phyloP scores from a whole-genome alignment of 2,329 filamentous ascomycete genomes.

The Chrysoporthe cubensis region DNA sequence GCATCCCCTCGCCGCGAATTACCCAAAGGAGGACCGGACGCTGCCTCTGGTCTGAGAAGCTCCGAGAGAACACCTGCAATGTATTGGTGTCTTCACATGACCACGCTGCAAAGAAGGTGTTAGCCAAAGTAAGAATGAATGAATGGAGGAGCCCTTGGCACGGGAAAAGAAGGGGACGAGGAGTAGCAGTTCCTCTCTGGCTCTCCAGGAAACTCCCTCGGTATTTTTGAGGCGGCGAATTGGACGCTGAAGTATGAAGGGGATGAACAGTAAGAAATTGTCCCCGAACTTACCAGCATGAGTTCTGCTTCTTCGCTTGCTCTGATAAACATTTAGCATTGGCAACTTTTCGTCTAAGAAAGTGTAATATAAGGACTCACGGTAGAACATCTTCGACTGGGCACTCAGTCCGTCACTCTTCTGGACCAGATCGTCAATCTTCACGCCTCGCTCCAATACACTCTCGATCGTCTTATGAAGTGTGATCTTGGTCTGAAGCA shows the following conservation, averaged over 20 bases:
- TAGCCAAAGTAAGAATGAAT: neutral
- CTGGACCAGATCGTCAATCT: conserved; percentile 89
- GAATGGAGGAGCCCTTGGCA: neutral
- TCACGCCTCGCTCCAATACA: conserved; percentile 86
- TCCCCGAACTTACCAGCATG: conserved; percentile 59
- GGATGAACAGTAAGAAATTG: neutral
- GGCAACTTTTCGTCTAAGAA: neutral
- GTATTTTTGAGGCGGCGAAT: neutral
- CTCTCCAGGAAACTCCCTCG: neutral
- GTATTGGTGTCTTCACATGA: conserved; percentile 23
- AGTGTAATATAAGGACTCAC: conserved; percentile 47
- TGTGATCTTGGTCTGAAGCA: conserved; percentile 84
- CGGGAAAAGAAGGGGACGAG: no score
- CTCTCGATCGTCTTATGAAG: conserved; percentile 96
- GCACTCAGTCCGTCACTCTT: conserved; percentile 91
- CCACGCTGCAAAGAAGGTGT: conserved; percentile 12
- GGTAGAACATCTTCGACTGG: conserved; percentile 98
- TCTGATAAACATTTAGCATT: conserved; percentile 38
- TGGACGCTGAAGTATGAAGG: neutral
- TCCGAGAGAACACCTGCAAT: neutral
- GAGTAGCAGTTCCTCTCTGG: no score
- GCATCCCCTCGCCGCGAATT: neutral
- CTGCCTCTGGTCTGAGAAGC: neutral
- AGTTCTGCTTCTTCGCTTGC: conserved; percentile 80
- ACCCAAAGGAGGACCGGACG: conserved; percentile 2